phyloP scores from a whole-genome alignment of 371 early-diverging fungal species.

The Sporodiniella umbellata region DNA sequence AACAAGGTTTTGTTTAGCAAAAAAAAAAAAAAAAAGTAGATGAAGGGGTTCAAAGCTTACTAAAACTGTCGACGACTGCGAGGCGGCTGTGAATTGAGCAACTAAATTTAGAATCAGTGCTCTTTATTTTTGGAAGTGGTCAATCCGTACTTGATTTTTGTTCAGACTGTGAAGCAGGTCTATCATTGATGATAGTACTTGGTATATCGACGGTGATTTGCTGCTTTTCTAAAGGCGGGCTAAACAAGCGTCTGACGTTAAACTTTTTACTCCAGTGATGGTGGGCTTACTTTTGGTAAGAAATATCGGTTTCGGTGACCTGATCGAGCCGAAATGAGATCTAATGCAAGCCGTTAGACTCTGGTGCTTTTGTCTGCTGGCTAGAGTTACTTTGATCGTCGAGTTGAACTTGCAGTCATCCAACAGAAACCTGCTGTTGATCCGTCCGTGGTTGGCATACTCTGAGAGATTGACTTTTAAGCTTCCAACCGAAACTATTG shows the following conservation, averaged over 20 bases:
- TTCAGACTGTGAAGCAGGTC: constrained; percentile 35
- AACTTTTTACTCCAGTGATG: not conserved
- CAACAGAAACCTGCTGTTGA: constrained; percentile 36
- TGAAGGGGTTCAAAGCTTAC: constrained; percentile 11
- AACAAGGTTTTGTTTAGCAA: not conserved
- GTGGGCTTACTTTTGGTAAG: constrained; percentile 28
- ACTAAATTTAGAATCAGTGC: not conserved
- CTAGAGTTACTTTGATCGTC: constrained; percentile 38
- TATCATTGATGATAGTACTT: constrained; percentile 28
- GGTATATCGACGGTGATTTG: constrained; percentile 41
- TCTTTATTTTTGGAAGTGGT: constrained; percentile 6
- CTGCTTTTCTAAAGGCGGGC: constrained; percentile 38
- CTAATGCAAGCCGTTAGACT: constrained; percentile 9
- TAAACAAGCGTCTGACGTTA: not conserved
- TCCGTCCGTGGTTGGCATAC: constrained; percentile 33
- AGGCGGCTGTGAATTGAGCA: constrained; percentile 8
- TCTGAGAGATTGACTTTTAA: constrained; percentile 43
- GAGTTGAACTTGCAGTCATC: constrained; percentile 52
- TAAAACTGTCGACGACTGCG: constrained; percentile 23
- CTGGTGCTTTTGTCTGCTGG: not conserved
- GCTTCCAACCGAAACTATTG: constrained; percentile 48
- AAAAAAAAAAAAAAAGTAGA: not conserved
- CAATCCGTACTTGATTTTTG: constrained; percentile 10
- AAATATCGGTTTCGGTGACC: constrained; percentile 19
- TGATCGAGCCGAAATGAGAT: constrained; percentile 34